Conservation (phyloP, 2,329 filamentous ascomycete genomes). For the Colletotrichum sp. region DNA sequence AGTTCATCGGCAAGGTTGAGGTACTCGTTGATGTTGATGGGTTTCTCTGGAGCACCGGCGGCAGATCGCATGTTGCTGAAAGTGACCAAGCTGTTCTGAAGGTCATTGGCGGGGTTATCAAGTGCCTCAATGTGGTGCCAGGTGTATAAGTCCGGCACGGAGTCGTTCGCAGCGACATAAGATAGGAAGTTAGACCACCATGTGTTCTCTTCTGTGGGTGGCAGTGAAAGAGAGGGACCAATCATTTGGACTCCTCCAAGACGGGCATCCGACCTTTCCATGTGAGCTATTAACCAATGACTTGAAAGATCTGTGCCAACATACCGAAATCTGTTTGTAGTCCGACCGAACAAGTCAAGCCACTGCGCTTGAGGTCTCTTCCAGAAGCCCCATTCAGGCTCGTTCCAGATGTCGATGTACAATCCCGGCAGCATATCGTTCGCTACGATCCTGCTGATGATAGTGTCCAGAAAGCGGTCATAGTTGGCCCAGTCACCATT, state of each 20-base stretch:
- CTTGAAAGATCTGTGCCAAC: not conserved
- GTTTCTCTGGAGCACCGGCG: not conserved
- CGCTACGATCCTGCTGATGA: rapidly evolving
- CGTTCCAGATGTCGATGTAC: not conserved
- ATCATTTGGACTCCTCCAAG: conserved; percentile 30
- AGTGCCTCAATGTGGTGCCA: conserved; percentile 36
- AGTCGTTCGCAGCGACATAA: conserved; percentile 41
- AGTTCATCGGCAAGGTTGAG: not conserved
- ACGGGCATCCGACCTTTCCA: not conserved
- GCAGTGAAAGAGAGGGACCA: conserved; percentile 41
- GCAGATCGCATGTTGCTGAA: not conserved
- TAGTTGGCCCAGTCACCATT: not conserved
- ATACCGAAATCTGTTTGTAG: not conserved
- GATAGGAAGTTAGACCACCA: conserved; percentile 45
- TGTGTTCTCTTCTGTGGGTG: conserved; percentile 34
- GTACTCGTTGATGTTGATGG: conserved; percentile 14
- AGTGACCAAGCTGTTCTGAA: not conserved
- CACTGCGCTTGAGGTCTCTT: not conserved
- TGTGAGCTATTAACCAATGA: not conserved
- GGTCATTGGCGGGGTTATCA: not conserved
- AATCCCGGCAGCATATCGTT: not conserved
- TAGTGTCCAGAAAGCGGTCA: not conserved
- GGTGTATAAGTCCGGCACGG: conserved; percentile 23
- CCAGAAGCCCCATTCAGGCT: not conserved
- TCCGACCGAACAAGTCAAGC: not conserved